phyloP scores from a whole-genome alignment of 495 filamentous ascomycete genomes.

The Friedmanniomyces simplex region DNA sequence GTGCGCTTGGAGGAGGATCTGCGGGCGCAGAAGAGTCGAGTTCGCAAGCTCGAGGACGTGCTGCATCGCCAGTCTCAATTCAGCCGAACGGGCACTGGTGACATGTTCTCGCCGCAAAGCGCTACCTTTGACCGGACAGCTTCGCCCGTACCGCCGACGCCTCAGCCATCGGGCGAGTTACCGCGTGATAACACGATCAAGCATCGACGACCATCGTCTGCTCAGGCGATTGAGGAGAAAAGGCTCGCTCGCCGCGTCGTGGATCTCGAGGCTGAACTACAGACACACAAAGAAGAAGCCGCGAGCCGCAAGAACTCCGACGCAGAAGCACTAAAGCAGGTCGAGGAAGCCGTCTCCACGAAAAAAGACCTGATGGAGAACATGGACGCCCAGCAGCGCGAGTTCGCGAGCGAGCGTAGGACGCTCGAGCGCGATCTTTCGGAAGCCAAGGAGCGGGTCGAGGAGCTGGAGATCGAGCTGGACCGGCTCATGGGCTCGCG shows the following conservation, averaged over 20 bases:
- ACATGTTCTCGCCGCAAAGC: slow-evolving; percentile 43
- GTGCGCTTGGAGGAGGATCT: slow-evolving; percentile 66
- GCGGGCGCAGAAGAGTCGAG: slow-evolving; percentile 79
- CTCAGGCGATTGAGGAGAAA: slow-evolving; percentile 55
- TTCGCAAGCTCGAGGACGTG: slow-evolving; percentile 85
- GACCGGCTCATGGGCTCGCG: slow-evolving; percentile 72
- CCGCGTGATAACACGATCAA: slow-evolving; percentile 55
- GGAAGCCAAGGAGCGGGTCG: slow-evolving; percentile 60
- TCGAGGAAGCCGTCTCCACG: slow-evolving; percentile 76
- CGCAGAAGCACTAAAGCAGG: slow-evolving; percentile 54
- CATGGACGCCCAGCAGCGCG: slow-evolving; percentile 78
- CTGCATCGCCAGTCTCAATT: slow-evolving; percentile 75
- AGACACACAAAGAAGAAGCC: slow-evolving; percentile 49
- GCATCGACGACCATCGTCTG: slow-evolving; percentile 54
- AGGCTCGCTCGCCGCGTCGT: slow-evolving; percentile 57
- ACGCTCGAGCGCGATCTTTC: slow-evolving; percentile 69
- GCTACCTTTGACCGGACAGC: slow-evolving; percentile 31
- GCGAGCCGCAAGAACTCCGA: slow-evolving; percentile 46
- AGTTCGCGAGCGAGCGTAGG: slow-evolving; percentile 76
- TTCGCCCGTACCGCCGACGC: slow-evolving; percentile 15
- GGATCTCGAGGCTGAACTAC: slow-evolving; percentile 72
- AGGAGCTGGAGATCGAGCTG: slow-evolving; percentile 83
- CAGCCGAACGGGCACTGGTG: slow-evolving; percentile 57
- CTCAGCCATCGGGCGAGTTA: slow-evolving; percentile 38
- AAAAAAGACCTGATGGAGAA: slow-evolving; percentile 93